These are phyloP conservation scores for Solanum clarkiae DNA, from an alignment of 257 asterid genomes.

Conservation along the genomic window DNA sequence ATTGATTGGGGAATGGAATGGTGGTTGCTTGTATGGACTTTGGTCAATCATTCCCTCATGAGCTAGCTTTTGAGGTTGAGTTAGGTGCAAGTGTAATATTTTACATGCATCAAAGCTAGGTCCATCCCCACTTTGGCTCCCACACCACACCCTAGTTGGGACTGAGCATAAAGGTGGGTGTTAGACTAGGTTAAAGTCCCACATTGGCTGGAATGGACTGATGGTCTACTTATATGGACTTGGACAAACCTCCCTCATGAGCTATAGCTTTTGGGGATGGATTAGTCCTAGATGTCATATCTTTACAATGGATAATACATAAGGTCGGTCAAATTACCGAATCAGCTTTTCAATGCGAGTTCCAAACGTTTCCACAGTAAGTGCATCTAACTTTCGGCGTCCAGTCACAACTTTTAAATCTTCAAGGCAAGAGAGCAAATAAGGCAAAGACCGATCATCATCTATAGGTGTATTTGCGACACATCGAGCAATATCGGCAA, in stretches of 20 bases:
- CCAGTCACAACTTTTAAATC: slow-evolving; percentile 82
- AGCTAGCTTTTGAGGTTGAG: not conserved
- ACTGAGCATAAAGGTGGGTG: not conserved
- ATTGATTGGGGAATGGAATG: not conserved
- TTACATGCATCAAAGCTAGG: not conserved
- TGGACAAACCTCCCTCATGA: not conserved
- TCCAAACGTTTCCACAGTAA: slow-evolving; percentile 97
- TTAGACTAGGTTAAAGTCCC: not conserved
- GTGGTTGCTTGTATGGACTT: not conserved
- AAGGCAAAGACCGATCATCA: slow-evolving; percentile 70
- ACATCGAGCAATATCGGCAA: slow-evolving; percentile 96
- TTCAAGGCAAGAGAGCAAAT: slow-evolving; percentile 87
- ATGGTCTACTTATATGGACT: not conserved
- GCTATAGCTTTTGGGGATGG: not conserved
- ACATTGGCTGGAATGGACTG: not conserved
- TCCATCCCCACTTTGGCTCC: not conserved
- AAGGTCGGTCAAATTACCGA: slow-evolving; percentile 32
- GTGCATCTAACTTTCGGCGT: slow-evolving; percentile 84
- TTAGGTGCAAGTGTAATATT: not conserved
- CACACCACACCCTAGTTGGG: not conserved
- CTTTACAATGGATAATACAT: not conserved
- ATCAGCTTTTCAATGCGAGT: slow-evolving; percentile 95
- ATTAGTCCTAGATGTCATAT: not conserved
- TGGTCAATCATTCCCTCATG: not conserved
- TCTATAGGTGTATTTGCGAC: slow-evolving; percentile 83